A percentile compares a stretch with the other conserved stretches of the same genome.
These are phyloP conservation scores for Taphrina communis DNA, from an alignment of 1,139 yeast genomes.

Conservation along the genomic window DNA sequence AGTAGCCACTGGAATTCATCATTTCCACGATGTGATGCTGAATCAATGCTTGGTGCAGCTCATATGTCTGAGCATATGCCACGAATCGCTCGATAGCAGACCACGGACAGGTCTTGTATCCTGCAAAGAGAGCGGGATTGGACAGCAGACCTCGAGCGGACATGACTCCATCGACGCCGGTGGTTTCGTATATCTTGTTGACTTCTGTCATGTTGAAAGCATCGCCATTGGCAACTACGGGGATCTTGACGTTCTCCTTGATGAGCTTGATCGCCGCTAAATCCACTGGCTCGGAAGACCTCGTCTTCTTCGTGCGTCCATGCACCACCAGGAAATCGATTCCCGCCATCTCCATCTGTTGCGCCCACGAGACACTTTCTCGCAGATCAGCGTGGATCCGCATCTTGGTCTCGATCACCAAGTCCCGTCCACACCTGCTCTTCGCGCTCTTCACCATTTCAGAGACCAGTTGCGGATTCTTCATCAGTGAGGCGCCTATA, in stretches of 20 bases:
- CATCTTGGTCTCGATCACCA: constrained; percentile 87
- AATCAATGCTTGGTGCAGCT: constrained; percentile 77
- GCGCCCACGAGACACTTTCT: constrained; percentile 73
- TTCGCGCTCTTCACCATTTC: constrained; percentile 85
- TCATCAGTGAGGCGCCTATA: constrained; percentile 93
- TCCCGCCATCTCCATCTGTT: constrained; percentile 77
- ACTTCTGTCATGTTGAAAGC: constrained; percentile 75
- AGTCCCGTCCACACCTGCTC: constrained; percentile 66
- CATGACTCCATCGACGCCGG: constrained; percentile 88
- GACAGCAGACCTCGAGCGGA: constrained; percentile 85
- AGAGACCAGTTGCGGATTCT: constrained; percentile 78
- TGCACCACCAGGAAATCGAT: constrained; percentile 94
- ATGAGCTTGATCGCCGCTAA: constrained; percentile 77
- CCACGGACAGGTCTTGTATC: constrained; percentile 81
- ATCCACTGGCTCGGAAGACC: constrained; percentile 83
- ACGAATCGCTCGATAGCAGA: constrained; percentile 81
- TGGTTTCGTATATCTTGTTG: constrained; percentile 61
- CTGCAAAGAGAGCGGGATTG: constrained; percentile 88
- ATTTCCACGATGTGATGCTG: constrained; percentile 91
- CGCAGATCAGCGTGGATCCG: constrained; percentile 77
- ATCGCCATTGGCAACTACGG: constrained; percentile 96
- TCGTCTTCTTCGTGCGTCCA: constrained; percentile 83
- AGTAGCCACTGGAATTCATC: constrained; percentile 58
- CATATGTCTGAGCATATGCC: constrained; percentile 78
- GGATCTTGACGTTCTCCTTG: constrained; percentile 66